Evolutionary conservation across 2,329 filamentous ascomycete genomes (phyloP), one percentile per base, ranked within the genome.

Genomic region (Ceratocystis destructans): DNA sequence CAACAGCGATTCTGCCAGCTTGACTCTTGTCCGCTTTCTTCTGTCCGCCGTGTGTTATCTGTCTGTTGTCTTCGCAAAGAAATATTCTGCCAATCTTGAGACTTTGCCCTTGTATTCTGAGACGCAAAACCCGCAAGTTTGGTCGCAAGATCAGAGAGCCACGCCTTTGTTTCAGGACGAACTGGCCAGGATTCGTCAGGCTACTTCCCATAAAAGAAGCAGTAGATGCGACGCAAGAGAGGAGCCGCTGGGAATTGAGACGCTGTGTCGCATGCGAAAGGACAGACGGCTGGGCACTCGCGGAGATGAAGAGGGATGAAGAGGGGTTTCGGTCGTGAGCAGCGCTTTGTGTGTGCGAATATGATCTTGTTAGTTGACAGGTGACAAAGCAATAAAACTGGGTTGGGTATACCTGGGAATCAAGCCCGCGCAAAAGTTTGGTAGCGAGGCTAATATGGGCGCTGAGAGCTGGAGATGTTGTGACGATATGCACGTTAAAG

Each of bases 81-180:
- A 57, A 57, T 57, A 20, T 28, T 33, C 22, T 7, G 28, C 53
- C 53, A 57, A 57, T 57, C 22, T 31, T 28, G 53, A n/a, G 25
- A 57, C 22, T 57, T 15, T 25, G 46, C 20, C 25, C 33, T 37
- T 20, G 8, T 59, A n/a, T 37, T 31, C 55, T 59, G 55, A 59
- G 55, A 59, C 55, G 55, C 33, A 28, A 59, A 59, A 37, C 8
- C 37, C 33, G 31, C 28, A 17, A 7, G 55, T 33, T 59, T 59
- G 25, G 28, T 31, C 17, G 55, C 17, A 33, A 59, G 31, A 59
- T 59, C 28, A 33, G 28, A 59, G 55, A 59, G 55, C 55, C 55
- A 59, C 55, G 55, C 15, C 31, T 17, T 59, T 59, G 55, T 59
- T 59, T 59, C 55, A 59, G 55, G 55, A 59, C 55, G 55, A 20